Percentiles rank a stretch among this genome's conserved stretches.
Evolutionary conservation across 305 asterid species (phyloP).

Genomic region (Caryopteris hybrid): DNA sequence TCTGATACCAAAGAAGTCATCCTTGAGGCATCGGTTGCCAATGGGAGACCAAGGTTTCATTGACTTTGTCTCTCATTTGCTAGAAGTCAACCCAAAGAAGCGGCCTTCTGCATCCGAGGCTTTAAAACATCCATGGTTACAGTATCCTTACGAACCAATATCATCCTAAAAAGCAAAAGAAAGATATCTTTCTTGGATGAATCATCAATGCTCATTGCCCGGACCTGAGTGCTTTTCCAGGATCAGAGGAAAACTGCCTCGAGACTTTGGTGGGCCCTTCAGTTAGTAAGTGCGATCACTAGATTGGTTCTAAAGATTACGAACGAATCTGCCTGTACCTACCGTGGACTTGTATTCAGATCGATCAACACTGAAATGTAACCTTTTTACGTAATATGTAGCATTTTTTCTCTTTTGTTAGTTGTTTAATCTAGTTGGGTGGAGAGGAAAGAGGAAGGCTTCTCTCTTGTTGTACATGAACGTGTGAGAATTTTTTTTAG

Average conservation of each 20-base stretch:
- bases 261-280: constrained; percentile 1
- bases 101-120: constrained; percentile 95
- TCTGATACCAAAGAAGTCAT: constrained; percentile 86
- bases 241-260: constrained; percentile 19
- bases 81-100: constrained; percentile 71
- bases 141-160: constrained; percentile 93
- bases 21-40: constrained; percentile 85
- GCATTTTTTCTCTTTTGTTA: constrained; percentile 13
- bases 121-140: constrained; percentile 88
- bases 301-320: constrained; percentile 14
- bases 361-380: constrained; percentile 25
- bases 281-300: not conserved
- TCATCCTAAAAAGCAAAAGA: constrained; percentile 55
- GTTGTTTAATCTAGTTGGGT: constrained; percentile 13
- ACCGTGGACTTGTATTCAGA: constrained; percentile 24
- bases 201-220: constrained; percentile 8
- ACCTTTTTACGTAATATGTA: constrained; percentile 25
- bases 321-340: no score
- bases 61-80: constrained; percentile 74
- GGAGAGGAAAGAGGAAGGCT: constrained; percentile 28
- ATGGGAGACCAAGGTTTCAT: constrained; percentile 98
- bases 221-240: constrained; percentile 9
- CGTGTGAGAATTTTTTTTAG: constrained; percentile 35
- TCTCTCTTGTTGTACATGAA: constrained; percentile 51
- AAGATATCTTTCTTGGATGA: constrained; percentile 8